Evolutionary conservation across 148 eudicot species (phyloP).

Genomic region (Spergularia bocconei): DNA sequence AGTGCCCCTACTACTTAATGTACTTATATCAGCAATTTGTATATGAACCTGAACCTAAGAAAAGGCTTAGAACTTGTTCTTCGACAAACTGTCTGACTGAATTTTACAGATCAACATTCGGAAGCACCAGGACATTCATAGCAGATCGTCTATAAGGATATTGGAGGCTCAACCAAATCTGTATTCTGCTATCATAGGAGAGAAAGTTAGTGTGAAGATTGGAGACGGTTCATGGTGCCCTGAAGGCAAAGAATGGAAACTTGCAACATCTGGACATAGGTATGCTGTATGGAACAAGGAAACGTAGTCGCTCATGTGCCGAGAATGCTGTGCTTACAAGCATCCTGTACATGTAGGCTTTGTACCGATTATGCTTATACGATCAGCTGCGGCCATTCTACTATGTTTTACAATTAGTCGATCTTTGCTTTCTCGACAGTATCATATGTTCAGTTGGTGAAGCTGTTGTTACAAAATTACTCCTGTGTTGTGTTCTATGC

Average conservation of each 20-base stretch:
- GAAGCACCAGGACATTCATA: constrained; percentile 55
- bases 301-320: background rate
- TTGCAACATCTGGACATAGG: constrained; percentile 67
- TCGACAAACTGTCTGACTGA: background rate
- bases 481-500: no score
- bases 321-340: background rate
- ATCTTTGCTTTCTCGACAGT: no score
- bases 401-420: no score
- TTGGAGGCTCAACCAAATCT: constrained; percentile 78
- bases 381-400: no score
- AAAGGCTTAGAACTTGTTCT: background rate
- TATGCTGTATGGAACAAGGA: constrained; percentile 84
- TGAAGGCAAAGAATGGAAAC: constrained; percentile 74
- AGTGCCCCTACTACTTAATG: background rate
- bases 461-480: no score
- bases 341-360: no score
- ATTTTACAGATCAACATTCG: constrained; percentile 61
- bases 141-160: constrained; percentile 67
- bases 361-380: no score
- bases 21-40: background rate
- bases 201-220: constrained; percentile 81
- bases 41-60: background rate
- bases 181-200: constrained; percentile 75
- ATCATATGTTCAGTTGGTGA: no score
- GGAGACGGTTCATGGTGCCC: constrained; percentile 93